phyloP scores from a whole-genome alignment of 495 filamentous ascomycete genomes.

The Aspergillus heteromorphus region DNA sequence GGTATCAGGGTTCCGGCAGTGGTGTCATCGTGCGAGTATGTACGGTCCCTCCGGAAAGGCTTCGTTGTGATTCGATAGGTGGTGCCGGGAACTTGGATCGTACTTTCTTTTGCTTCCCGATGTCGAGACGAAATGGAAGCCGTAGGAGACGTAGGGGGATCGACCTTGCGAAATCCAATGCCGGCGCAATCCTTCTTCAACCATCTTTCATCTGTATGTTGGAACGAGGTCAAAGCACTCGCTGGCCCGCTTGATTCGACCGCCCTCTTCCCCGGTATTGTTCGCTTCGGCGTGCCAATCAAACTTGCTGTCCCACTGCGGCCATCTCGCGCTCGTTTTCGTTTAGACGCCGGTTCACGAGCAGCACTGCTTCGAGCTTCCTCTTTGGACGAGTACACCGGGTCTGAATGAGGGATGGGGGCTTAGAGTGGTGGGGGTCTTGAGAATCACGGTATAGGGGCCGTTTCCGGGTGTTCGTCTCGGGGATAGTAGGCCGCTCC shows the following conservation, averaged over 20 bases:
- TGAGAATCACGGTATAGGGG: slow-evolving; percentile 7
- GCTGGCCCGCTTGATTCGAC: not conserved
- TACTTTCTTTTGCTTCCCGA: slow-evolving; percentile 9
- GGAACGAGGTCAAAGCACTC: not conserved
- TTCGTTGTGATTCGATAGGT: not conserved
- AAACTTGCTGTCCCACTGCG: not conserved
- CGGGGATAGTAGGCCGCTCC: slow-evolving; percentile 15
- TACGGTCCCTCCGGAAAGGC: not conserved
- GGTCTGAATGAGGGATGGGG: not conserved
- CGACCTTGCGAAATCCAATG: slow-evolving; percentile 29
- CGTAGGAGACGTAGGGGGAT: slow-evolving; percentile 40
- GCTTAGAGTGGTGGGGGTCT: not conserved
- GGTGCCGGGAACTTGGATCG: not conserved
- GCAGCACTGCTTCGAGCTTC: not conserved
- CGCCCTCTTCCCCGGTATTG: not conserved
- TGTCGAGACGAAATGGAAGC: slow-evolving; percentile 20
- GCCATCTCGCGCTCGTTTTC: not conserved
- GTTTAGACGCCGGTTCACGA: not conserved
- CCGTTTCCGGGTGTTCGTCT: slow-evolving; percentile 19
- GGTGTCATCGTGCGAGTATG: not conserved
- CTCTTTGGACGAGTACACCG: not conserved
- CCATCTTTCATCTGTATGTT: slow-evolving; percentile 23
- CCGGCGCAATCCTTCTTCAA: slow-evolving; percentile 33
- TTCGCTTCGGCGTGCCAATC: not conserved
- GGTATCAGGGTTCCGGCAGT: not conserved